Evolutionary conservation across 352 stramenopile genomes (phyloP).

Genomic region (Globisporangium rhizosaccharum): DNA sequence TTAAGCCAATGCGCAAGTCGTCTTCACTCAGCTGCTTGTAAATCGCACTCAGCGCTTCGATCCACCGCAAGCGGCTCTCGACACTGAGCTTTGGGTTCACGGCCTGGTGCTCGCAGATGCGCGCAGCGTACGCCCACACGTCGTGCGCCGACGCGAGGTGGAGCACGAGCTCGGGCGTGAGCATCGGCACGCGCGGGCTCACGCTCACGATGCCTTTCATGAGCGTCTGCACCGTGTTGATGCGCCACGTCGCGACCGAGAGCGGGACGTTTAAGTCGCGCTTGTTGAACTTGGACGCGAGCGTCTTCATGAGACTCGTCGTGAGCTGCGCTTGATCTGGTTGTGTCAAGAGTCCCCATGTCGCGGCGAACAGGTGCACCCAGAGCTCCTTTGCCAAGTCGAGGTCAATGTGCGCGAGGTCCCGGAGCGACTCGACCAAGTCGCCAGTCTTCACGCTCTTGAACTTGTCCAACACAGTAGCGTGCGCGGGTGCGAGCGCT

Average conservation of each 20-base stretch:
- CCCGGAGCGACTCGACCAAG: conserved; percentile 48
- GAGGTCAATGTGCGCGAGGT: conserved; percentile 76
- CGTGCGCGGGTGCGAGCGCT: not conserved
- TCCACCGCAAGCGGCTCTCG: conserved; percentile 77
- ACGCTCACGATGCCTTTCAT: conserved; percentile 68
- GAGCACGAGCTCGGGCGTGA: conserved; percentile 81
- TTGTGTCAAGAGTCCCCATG: conserved; percentile 43
- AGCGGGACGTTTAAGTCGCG: conserved; percentile 77
- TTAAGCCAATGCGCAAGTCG: conserved; percentile 75
- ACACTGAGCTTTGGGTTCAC: conserved; percentile 61
- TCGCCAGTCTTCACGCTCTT: conserved; percentile 28
- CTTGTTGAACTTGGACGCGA: conserved; percentile 87
- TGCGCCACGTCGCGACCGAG: conserved; percentile 38
- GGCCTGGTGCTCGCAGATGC: conserved; percentile 82
- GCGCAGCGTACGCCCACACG: conserved; percentile 64
- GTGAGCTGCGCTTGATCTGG: conserved; percentile 52
- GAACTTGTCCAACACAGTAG: conserved; percentile 25
- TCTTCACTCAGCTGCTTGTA: conserved; percentile 87
- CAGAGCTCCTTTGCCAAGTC: conserved; percentile 83
- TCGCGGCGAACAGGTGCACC: conserved; percentile 65
- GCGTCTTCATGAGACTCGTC: conserved; percentile 61
- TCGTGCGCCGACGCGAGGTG: conserved; percentile 82
- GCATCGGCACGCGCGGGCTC: conserved; percentile 47
- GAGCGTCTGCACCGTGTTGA: conserved; percentile 84
- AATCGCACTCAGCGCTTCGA: conserved; percentile 77